Evolutionary conservation across 371 early-diverging fungal species (phyloP), one percentile per base, ranked within the genome.

Genomic region (Saksenaea oblongispora): DNA sequence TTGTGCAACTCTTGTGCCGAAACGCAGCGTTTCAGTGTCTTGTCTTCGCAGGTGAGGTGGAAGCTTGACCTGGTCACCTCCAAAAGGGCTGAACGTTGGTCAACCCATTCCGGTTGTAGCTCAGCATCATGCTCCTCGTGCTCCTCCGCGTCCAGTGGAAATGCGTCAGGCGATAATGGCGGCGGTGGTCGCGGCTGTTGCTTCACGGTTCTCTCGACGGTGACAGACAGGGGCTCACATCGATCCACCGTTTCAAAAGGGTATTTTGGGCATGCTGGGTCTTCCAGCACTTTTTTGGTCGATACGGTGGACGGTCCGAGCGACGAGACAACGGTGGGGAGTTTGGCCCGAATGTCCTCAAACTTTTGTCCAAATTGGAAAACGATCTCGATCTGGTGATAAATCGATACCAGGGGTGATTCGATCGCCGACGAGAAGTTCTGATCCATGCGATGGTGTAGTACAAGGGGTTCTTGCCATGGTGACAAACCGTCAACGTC

Each of bases 321-420:
- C 8, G 79, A 76, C 9, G 76, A 69, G 10, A 79, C 34, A 36
- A 76, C 68, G 27, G 76, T 64, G 8, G 79, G 79, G 18, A 79
- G 55, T 42, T 72, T 71, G 15, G 71, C 66, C 37, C 72, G 74
- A 41, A 79, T 59, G 53, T 70, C 70, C 24, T 79, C 76, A 22
- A 64, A 69, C 27, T 74, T 79, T 58, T 69, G 61, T 11, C 74
- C 74, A 59, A 79, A 74, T 34, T 74, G 72, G 42, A 79, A 72
- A 14, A 71, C 65, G 0, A 79, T 57, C 54, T 79, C 74, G 1
- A 79, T 14, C 41, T 79, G 74, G 55, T 79, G 79, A 37, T 76
- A 76, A 11, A 79, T 67, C 5, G 74, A 66, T 2, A 79, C 65
- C 11, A 74, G 63, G 8, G 79, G 79, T 5, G 79, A 74, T 22